These are phyloP conservation scores for Canna indica DNA, from an alignment of 176 grass and related monocot species.

Conservation along the genomic window DNA sequence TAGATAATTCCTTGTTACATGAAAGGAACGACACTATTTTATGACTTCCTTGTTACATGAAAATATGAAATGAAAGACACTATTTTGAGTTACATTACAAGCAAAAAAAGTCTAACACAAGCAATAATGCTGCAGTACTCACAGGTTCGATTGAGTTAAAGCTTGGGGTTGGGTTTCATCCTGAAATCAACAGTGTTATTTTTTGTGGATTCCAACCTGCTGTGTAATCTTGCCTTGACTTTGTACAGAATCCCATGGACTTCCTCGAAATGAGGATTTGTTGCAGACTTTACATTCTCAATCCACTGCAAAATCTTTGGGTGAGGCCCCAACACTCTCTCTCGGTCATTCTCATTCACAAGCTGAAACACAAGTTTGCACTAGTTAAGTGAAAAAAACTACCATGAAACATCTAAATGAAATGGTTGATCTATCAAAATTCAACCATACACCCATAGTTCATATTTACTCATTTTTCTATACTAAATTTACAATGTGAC, in stretches of 20 bases:
- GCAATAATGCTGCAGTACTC: too few species aligned
- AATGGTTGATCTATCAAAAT: not conserved
- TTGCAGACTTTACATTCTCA: conserved; percentile 72
- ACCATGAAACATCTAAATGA: not conserved
- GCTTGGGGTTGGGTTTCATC: conserved; percentile 15
- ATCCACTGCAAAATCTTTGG: conserved; percentile 61
- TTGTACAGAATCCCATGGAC: conserved; percentile 36
- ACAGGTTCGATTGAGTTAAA: not conserved
- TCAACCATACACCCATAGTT: not conserved
- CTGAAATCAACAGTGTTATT: not conserved
- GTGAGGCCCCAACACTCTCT: conserved; percentile 38
- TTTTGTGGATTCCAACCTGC: not conserved
- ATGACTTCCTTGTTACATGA: too few species aligned
- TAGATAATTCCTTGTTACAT: too few species aligned
- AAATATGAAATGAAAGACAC: too few species aligned
- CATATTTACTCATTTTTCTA: not conserved
- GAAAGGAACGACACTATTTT: too few species aligned
- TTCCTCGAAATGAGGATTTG: conserved; percentile 69
- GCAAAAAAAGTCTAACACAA: too few species aligned
- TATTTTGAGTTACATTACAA: too few species aligned
- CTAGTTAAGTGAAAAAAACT: not conserved
- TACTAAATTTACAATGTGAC: not conserved
- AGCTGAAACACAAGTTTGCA: conserved; percentile 28
- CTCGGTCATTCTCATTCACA: conserved; percentile 30
- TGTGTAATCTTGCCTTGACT: conserved; percentile 29